Evolutionary conservation across 192 early-diverging fungal species (phyloP).

Genomic region (Allomyces macrogynus): DNA sequence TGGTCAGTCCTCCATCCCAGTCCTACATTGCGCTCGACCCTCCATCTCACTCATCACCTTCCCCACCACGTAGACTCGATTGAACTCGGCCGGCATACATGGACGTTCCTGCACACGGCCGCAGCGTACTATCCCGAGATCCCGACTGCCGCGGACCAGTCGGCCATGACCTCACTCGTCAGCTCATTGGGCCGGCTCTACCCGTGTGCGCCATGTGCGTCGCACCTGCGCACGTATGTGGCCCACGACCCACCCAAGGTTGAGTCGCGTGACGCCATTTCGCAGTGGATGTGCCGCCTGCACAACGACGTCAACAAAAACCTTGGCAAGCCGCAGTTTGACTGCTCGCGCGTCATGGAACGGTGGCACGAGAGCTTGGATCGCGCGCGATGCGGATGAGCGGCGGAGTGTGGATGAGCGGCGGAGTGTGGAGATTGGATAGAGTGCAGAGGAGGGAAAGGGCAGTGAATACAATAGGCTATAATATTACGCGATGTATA

Average conservation of each 20-base stretch:
- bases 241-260: constrained; percentile 30
- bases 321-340: constrained; percentile 78
- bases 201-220: constrained; percentile 75
- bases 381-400: neutral
- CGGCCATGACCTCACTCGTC: constrained; percentile 52
- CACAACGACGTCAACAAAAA: constrained; percentile 91
- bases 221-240: neutral
- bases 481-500: no score
- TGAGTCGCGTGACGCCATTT: constrained; percentile 38
- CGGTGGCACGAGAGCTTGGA: constrained; percentile 35
- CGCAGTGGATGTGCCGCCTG: constrained; percentile 76
- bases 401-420: no score
- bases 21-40: neutral
- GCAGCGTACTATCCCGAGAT: constrained; percentile 84
- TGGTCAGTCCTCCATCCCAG: no score
- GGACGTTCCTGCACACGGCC: constrained; percentile 96
- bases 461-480: no score
- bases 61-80: constrained; percentile 27
- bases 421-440: no score
- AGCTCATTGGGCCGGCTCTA: constrained; percentile 66
- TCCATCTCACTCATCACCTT: neutral
- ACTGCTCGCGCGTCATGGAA: constrained; percentile 84
- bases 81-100: constrained; percentile 69
- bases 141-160: constrained; percentile 47
- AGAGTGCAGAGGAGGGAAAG: no score